These are phyloP conservation scores for Protomyces lactucae-debilis DNA, from an alignment of 1,139 yeast genomes.

Conservation along the genomic window DNA sequence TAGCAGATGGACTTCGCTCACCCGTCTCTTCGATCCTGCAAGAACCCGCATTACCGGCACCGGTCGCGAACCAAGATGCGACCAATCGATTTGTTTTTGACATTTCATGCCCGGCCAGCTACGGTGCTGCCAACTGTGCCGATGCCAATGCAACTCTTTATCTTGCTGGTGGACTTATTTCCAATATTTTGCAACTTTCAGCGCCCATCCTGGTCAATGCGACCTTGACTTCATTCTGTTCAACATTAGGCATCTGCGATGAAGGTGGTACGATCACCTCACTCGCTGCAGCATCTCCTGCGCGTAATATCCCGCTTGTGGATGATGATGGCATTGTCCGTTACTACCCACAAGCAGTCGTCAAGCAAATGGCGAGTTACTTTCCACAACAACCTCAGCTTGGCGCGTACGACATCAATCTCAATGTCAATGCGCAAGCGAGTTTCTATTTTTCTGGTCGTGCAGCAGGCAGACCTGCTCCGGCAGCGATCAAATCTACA, in stretches of 20 bases:
- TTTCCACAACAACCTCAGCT: not conserved
- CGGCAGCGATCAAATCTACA: not conserved
- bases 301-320: slow-evolving; percentile 20
- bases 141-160: not conserved
- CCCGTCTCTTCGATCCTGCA: slow-evolving; percentile 9
- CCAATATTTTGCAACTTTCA: slow-evolving; percentile 3
- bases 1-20: slow-evolving; percentile 5
- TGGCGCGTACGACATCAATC: slow-evolving; percentile 15
- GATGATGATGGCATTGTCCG: slow-evolving; percentile 23
- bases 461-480: not conserved
- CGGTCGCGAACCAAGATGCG: slow-evolving; percentile 1
- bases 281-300: slow-evolving; percentile 26
- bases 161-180: slow-evolving; percentile 14
- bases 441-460: slow-evolving; percentile 5
- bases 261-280: slow-evolving; percentile 8
- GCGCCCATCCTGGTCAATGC: slow-evolving; percentile 10
- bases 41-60: slow-evolving; percentile 3
- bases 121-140: not conserved
- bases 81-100: slow-evolving; percentile 10
- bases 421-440: slow-evolving; percentile 19
- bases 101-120: slow-evolving; percentile 1
- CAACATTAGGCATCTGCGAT: not conserved
- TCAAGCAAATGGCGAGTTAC: slow-evolving; percentile 13
- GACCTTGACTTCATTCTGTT: slow-evolving; percentile 11
- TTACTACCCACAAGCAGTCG: slow-evolving; percentile 27